These are phyloP conservation scores for Eucalyptus virginea DNA, from an alignment of 345 rosid genomes.

Conservation along the genomic window DNA sequence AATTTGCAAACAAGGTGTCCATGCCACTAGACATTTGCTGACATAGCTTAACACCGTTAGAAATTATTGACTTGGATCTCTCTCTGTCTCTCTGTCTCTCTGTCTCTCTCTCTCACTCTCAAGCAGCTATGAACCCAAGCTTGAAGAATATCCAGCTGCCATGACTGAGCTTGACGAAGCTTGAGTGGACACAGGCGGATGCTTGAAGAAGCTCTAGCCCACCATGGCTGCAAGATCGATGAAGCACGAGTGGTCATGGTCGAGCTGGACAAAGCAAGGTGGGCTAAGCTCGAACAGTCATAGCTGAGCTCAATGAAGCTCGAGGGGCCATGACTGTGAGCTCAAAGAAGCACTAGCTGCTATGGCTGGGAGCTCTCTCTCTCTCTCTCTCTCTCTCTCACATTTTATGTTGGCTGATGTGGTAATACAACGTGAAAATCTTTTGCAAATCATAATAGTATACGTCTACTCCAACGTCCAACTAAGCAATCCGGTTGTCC, in stretches of 20 bases:
- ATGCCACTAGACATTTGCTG: neutral
- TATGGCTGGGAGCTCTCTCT: rapidly evolving
- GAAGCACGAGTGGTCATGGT: neutral
- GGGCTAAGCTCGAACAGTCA: neutral
- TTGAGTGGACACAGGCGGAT: neutral
- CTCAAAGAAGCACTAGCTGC: neutral
- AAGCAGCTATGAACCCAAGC: neutral
- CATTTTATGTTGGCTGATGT: neutral
- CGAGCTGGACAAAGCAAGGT: neutral
- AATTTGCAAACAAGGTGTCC: neutral
- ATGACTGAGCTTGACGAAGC: neutral
- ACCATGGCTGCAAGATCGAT: neutral
- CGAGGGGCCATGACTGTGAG: neutral
- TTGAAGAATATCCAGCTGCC: neutral
- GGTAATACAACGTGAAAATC: neutral
- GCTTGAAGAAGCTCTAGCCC: neutral
- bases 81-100: no score
- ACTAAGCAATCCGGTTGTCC: neutral
- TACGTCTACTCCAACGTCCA: rapidly evolving
- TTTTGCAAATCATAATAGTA: neutral
- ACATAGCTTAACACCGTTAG: neutral
- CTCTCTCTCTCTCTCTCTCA: neutral
- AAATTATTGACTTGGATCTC: neutral
- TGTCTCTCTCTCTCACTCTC: no score
- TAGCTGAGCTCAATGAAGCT: neutral